phyloP scores from a whole-genome alignment of 257 asterid genomes.

The Lycium ferocissimum region DNA sequence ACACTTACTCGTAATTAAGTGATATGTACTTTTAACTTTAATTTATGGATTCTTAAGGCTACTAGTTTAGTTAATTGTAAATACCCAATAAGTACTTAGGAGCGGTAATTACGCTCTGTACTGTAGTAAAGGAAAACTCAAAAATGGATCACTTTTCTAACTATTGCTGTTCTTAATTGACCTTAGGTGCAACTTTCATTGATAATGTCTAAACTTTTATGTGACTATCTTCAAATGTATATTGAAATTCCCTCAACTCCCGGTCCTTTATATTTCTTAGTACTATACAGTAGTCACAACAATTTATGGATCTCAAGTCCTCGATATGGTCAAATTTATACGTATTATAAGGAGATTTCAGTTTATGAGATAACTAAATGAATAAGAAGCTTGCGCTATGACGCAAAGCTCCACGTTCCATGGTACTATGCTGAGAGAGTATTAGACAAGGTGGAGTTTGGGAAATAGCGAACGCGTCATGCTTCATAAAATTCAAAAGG shows the following conservation, averaged over 20 bases:
- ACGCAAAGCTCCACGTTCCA: not conserved
- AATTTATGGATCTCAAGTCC: conserved; percentile 18
- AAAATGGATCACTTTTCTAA: not conserved
- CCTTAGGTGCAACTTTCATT: not conserved
- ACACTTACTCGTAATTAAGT: too few relatives aligned
- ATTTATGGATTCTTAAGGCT: too few relatives aligned
- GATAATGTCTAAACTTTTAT: not conserved
- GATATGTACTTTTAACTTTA: too few relatives aligned
- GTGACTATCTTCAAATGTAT: not conserved
- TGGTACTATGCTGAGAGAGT: not conserved
- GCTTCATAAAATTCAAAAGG: not conserved
- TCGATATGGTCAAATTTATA: not conserved
- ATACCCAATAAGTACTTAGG: too few relatives aligned
- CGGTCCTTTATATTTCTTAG: not conserved
- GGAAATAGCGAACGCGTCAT: not conserved
- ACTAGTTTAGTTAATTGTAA: too few relatives aligned
- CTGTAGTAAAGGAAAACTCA: too few relatives aligned
- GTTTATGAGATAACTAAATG: not conserved
- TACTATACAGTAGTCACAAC: not conserved
- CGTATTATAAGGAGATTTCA: not conserved
- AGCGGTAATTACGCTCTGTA: too few relatives aligned
- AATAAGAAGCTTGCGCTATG: not conserved
- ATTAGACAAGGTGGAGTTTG: not conserved
- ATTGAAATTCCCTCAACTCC: not conserved
- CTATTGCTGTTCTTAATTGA: not conserved